Percentiles rank a stretch among this genome's conserved stretches.
phyloP scores from a whole-genome alignment of 1,284 basidiomycete species.

The Tylopilus sp. region DNA sequence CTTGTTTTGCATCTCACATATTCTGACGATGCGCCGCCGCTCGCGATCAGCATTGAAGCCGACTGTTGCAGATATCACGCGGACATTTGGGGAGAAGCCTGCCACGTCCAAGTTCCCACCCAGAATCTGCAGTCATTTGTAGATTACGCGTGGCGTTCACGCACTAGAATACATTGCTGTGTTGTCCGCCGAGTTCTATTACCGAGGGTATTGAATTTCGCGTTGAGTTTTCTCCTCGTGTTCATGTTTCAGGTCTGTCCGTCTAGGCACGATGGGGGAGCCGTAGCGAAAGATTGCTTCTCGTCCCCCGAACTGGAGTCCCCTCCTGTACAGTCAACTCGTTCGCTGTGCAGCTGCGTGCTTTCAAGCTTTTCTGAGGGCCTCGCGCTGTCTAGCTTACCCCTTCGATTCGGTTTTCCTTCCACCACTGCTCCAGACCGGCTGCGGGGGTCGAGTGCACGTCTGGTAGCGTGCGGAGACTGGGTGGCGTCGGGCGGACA shows the following conservation, averaged over 20 bases:
- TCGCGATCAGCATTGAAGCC: conserved; percentile 57
- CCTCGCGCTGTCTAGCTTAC: too few species aligned
- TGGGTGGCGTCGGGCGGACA: too few species aligned
- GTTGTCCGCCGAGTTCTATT: background rate
- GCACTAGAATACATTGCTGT: background rate
- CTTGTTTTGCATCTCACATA: background rate
- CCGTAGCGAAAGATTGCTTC: background rate
- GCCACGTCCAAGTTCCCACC: conserved; percentile 76
- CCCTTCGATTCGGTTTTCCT: too few species aligned
- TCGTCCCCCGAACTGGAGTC: background rate
- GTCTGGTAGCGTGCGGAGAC: too few species aligned
- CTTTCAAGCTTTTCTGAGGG: too few species aligned
- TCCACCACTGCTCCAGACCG: too few species aligned
- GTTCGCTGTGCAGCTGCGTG: background rate
- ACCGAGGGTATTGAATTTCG: background rate
- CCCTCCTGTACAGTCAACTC: background rate
- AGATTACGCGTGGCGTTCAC: conserved; percentile 44
- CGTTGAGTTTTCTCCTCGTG: background rate
- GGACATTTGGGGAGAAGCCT: conserved; percentile 73
- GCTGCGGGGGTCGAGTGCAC: too few species aligned
- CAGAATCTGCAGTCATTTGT: conserved; percentile 64
- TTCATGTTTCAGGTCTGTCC: background rate
- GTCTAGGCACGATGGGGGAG: background rate
- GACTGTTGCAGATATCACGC: conserved; percentile 61
- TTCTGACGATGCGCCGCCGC: conserved; percentile 10